Evolutionary conservation across 371 early-diverging fungal genomes (phyloP), one percentile per base, ranked within the genome.

Genomic region (Mycotypha africana): DNA sequence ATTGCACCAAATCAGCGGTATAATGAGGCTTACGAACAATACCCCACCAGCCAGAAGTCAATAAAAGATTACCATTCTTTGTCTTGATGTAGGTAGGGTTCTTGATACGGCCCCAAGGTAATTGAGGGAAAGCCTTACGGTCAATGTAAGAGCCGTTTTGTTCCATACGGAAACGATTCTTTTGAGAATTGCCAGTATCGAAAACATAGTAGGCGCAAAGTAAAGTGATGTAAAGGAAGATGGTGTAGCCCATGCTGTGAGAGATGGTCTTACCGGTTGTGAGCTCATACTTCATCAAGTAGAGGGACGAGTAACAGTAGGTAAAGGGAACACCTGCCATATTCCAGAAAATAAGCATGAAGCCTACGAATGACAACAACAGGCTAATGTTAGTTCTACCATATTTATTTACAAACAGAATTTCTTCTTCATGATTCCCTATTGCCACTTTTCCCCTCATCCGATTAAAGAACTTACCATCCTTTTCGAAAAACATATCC

Each of bases 1-100:
- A 79, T 87, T 92, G 87, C 31, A 85, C 55, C 72, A 89, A 81
- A 62, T 93, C 94, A 24, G 82, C 88, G 30, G 83, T 76, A 65
- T 93, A 93, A 59, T 93, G 89, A 37, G 89, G 83, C 68, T 93
- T 86, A 44, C 92, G 74, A 8, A 84, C 87, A 43, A 80, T 53
- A 15, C 91, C 91, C 88, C 91, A 93, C 91, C 92, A 93, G 17
- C 94, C 94, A 32, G 70, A 67, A 14, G 84, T 78, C 17, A 93
- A 69, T 49, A 93, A 73, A 47, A 78, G 65, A 65, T 80, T 82
- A 30, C 92, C 92, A 32, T 84, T 72, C 55, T 77, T 64, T 11
- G 92, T 92, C 47, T 79, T 71, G 52, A 92, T 81, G 58, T 70
- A 89, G 50, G 79, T 78, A 39, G 89, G 79, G 63, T 89, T 70